A percentile compares a stretch with the other conserved stretches of the same genome.
Evolutionary conservation across 1,284 basidiomycete genomes (phyloP).

Genomic region (Ustilago nuda): DNA sequence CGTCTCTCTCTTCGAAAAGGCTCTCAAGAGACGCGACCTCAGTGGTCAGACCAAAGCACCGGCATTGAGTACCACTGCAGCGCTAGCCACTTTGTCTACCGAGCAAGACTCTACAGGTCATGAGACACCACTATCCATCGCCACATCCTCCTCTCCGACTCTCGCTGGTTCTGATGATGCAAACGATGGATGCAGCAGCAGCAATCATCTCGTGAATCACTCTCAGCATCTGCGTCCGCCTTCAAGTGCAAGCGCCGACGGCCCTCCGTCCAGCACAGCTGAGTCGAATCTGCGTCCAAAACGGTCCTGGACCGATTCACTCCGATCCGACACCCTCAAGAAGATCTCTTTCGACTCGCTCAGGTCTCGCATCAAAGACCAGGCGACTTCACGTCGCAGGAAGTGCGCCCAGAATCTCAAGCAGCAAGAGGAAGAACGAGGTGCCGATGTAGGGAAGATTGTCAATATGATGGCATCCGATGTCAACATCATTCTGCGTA

Average conservation of each 20-base stretch:
- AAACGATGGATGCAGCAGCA: neutral
- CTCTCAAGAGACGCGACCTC: constrained; percentile 61
- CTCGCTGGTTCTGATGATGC: constrained; percentile 5
- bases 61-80: neutral
- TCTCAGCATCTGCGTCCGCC: constrained; percentile 11
- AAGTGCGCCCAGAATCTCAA: constrained; percentile 18
- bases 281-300: neutral
- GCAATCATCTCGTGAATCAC: neutral
- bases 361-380: constrained; percentile 9
- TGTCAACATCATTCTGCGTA: constrained; percentile 64
- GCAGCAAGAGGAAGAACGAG: constrained; percentile 29
- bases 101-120: neutral
- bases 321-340: constrained; percentile 13
- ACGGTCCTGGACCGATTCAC: constrained; percentile 17
- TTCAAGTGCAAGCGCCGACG: neutral
- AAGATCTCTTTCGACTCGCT: constrained; percentile 32
- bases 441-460: constrained; percentile 72
- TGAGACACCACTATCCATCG: neutral
- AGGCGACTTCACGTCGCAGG: constrained; percentile 3
- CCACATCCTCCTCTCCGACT: constrained; percentile 2
- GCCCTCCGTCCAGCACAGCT: neutral
- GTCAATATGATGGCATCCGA: constrained; percentile 72
- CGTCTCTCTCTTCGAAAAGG: constrained; percentile 65
- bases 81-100: too few species aligned
- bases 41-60: constrained; percentile 35